phyloP scores from a whole-genome alignment of 768 basidiomycete species.

The Phaeotremella skinneri region DNA sequence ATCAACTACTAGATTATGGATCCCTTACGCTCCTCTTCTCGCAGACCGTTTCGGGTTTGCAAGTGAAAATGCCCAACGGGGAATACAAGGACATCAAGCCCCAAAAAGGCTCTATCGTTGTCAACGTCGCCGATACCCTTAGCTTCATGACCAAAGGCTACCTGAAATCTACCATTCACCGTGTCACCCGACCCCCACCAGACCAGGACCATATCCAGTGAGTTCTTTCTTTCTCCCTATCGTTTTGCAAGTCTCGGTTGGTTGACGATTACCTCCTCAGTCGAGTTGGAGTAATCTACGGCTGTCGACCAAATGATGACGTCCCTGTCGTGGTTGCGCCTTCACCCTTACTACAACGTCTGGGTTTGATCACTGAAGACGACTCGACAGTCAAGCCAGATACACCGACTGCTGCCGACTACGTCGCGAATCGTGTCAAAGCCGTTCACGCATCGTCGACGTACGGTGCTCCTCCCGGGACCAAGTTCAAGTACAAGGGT shows the following conservation, averaged over 20 bases:
- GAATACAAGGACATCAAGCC: slow-evolving; percentile 53
- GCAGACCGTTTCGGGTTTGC: slow-evolving; percentile 52
- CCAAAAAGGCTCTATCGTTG: slow-evolving; percentile 50
- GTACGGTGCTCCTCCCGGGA: slow-evolving; percentile 27
- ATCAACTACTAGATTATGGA: slow-evolving; percentile 25
- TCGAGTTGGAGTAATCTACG: slow-evolving; percentile 32
- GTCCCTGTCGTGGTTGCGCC: slow-evolving; percentile 24
- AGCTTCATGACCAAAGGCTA: slow-evolving; percentile 46
- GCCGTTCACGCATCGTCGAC: slow-evolving; percentile 23
- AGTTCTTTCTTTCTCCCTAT: slow-evolving; percentile 2
- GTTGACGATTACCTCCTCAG: slow-evolving; percentile 4
- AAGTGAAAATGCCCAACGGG: slow-evolving; percentile 52
- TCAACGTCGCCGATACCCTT: slow-evolving; percentile 47
- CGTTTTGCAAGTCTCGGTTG: neutral
- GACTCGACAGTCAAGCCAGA: slow-evolving; percentile 8
- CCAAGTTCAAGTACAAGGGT: slow-evolving; percentile 32
- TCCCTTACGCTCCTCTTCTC: slow-evolving; percentile 54
- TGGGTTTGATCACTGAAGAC: slow-evolving; percentile 20
- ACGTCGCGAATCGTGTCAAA: slow-evolving; percentile 27
- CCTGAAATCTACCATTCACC: slow-evolving; percentile 29
- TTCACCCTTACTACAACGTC: slow-evolving; percentile 20
- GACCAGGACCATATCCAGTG: slow-evolving; percentile 33
- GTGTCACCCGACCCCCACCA: slow-evolving; percentile 27
- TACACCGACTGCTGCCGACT: slow-evolving; percentile 25
- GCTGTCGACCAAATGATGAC: slow-evolving; percentile 33